phyloP scores from a whole-genome alignment of 352 stramenopile species.

The Phytopythium oedochilum region DNA sequence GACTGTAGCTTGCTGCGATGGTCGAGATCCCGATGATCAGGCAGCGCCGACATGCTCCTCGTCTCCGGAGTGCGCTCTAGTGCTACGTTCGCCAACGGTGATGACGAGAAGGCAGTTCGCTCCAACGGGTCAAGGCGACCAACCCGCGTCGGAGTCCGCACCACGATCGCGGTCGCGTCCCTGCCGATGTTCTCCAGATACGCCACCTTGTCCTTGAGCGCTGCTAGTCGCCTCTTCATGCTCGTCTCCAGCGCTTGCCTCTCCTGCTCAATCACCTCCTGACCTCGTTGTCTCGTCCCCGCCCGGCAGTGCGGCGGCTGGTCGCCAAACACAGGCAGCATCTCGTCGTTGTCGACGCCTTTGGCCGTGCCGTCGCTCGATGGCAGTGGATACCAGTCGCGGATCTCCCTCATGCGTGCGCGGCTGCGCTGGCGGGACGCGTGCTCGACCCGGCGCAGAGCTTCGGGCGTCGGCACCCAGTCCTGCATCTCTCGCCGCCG shows the following conservation, averaged over 20 bases:
- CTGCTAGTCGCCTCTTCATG: background rate
- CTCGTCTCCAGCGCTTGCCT: slow-evolving; percentile 10
- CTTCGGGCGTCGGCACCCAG: slow-evolving; percentile 36
- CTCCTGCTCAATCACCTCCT: slow-evolving; percentile 14
- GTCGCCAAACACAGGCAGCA: slow-evolving; percentile 36
- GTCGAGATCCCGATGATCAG: slow-evolving; percentile 1
- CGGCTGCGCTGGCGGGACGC: slow-evolving; percentile 31
- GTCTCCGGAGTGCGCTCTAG: background rate
- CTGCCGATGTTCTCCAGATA: slow-evolving; percentile 19
- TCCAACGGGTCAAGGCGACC: background rate
- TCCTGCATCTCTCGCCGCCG: slow-evolving; percentile 47
- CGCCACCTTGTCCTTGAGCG: slow-evolving; percentile 25
- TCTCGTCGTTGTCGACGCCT: slow-evolving; percentile 13
- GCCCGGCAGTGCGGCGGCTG: slow-evolving; percentile 1
- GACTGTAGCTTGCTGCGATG: background rate
- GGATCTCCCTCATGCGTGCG: slow-evolving; percentile 31
- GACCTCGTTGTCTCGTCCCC: background rate
- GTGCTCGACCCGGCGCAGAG: slow-evolving; percentile 27
- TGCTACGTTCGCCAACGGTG: background rate
- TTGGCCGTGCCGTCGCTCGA: background rate
- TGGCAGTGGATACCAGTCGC: slow-evolving; percentile 44
- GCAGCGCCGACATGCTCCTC: slow-evolving; percentile 1
- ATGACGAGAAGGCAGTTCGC: background rate
- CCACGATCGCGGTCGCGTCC: background rate
- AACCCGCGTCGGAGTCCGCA: slow-evolving; percentile 1